Conservation (phyloP, 805 yeast species). For the Starmerella apicola region DNA sequence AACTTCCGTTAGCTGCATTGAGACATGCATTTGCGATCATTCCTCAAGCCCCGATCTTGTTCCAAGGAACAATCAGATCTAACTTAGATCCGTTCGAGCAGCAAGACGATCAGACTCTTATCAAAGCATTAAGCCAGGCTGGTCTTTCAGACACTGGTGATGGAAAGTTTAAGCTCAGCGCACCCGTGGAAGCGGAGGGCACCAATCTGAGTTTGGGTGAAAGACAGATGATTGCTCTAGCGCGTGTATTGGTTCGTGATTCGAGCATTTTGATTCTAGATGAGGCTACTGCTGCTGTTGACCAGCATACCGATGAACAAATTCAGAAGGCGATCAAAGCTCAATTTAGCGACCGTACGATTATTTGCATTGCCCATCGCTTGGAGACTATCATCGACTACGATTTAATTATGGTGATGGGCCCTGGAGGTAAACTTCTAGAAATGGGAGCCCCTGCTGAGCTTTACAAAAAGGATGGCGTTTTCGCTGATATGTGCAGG, state of each 20-base stretch:
- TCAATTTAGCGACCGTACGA: slow-evolving; percentile 50
- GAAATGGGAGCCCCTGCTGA: slow-evolving; percentile 44
- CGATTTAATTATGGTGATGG: slow-evolving; percentile 48
- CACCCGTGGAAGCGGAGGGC: slow-evolving; percentile 11
- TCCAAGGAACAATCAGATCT: slow-evolving; percentile 61
- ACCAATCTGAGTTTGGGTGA: slow-evolving; percentile 17
- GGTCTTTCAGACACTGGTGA: slow-evolving; percentile 24
- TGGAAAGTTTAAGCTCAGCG: slow-evolving; percentile 48
- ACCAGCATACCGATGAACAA: slow-evolving; percentile 54
- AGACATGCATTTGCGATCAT: slow-evolving; percentile 64
- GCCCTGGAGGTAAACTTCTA: slow-evolving; percentile 37
- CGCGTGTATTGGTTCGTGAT: slow-evolving; percentile 55
- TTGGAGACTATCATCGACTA: slow-evolving; percentile 46
- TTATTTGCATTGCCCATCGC: slow-evolving; percentile 62
- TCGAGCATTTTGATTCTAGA: slow-evolving; percentile 52
- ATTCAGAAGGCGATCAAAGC: slow-evolving; percentile 46
- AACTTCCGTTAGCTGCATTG: slow-evolving; percentile 51
- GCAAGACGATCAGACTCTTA: slow-evolving; percentile 43
- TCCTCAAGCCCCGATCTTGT: slow-evolving; percentile 79
- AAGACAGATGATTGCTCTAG: slow-evolving; percentile 32
- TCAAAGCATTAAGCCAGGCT: slow-evolving; percentile 54
- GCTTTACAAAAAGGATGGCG: slow-evolving; percentile 26
- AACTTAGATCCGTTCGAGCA: slow-evolving; percentile 65
- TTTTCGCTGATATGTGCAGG: slow-evolving; percentile 5
- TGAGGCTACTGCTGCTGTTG: slow-evolving; percentile 72